A percentile compares a stretch with the other conserved stretches of the same genome.
These are phyloP conservation scores for Colletotrichum lupini DNA, from an alignment of 2,329 filamentous ascomycete genomes.

Conservation along the genomic window DNA sequence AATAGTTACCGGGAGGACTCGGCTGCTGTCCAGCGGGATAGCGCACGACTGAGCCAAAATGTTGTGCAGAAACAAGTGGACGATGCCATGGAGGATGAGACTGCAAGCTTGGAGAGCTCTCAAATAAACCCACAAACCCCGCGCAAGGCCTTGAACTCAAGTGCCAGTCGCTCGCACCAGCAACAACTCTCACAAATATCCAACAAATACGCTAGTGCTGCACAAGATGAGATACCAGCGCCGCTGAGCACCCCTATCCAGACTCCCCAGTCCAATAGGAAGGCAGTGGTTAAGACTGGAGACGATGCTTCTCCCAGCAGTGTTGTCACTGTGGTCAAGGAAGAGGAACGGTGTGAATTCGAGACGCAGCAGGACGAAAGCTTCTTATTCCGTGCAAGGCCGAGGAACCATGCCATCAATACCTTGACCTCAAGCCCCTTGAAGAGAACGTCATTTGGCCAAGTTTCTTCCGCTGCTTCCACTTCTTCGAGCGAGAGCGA, in stretches of 20 bases:
- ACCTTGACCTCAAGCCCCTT: background rate
- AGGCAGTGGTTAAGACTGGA: background rate
- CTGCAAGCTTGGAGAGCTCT: background rate
- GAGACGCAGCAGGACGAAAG: constrained; percentile 47
- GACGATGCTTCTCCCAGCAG: background rate
- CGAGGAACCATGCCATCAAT: background rate
- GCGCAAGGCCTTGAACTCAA: background rate
- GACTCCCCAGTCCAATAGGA: constrained; percentile 23
- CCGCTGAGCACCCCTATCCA: constrained; percentile 26
- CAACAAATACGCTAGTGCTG: background rate
- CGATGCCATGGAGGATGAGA: background rate
- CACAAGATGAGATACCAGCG: background rate
- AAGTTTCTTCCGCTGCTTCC: background rate
- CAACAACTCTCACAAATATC: background rate
- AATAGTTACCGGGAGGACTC: background rate
- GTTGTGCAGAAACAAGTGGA: background rate
- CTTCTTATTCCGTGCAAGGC: constrained; percentile 45
- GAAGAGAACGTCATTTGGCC: background rate
- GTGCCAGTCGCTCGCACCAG: background rate
- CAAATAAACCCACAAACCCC: background rate
- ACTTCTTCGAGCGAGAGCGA: background rate
- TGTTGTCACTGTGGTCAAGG: background rate
- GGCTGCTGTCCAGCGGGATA: background rate
- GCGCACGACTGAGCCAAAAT: background rate
- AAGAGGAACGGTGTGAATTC: constrained; percentile 15